phyloP scores from a whole-genome alignment of 2,329 filamentous ascomycete genomes.

The Botrytis byssoidea region DNA sequence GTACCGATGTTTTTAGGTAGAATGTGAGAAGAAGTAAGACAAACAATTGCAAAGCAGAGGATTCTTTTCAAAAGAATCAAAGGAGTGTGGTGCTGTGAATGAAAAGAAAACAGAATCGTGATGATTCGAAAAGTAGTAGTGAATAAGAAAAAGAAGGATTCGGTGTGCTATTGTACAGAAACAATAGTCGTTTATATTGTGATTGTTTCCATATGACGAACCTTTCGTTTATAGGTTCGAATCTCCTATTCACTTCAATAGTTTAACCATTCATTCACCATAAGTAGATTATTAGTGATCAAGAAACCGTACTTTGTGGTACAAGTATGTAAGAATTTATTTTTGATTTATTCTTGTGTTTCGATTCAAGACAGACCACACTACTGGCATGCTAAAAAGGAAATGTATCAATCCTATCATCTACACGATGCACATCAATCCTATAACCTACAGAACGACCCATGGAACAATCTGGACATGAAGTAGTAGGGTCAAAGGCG shows the following conservation, averaged over 20 bases:
- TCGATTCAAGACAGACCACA: neutral
- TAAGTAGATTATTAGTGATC: neutral
- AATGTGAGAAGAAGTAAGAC: neutral
- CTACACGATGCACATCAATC: neutral
- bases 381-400: neutral
- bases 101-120: neutral
- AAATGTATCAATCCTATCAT: neutral
- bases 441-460: neutral
- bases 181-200: neutral
- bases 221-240: neutral
- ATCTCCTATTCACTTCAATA: slow-evolving; percentile 12
- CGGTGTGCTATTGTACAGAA: neutral
- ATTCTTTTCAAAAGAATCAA: neutral
- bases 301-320: neutral
- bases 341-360: slow-evolving; percentile 9
- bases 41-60: neutral
- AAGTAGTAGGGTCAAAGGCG: neutral
- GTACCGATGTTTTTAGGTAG: neutral
- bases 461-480: neutral
- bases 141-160: neutral
- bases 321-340: slow-evolving; percentile 3
- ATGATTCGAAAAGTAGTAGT: slow-evolving; percentile 1
- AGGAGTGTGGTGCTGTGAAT: slow-evolving; percentile 15
- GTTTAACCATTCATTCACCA: neutral
- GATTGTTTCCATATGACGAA: neutral